Percentiles rank a stretch among this genome's conserved stretches.
Conservation (phyloP, 495 filamentous ascomycete species). For the Aspergillus funiculosus region DNA sequence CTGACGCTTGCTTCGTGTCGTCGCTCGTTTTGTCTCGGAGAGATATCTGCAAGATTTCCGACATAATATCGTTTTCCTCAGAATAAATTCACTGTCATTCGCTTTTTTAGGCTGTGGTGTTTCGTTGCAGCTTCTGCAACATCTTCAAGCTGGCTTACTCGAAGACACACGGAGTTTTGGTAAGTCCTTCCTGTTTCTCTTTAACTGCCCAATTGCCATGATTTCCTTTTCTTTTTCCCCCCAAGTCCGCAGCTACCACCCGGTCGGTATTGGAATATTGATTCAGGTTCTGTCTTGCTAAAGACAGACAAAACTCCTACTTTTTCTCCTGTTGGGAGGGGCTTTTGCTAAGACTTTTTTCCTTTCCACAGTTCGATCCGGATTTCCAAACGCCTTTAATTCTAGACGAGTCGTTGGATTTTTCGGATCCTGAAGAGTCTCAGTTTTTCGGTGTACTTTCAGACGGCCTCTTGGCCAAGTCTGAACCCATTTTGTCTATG, state of each 20-base stretch:
- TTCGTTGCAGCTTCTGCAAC: slow-evolving; percentile 47
- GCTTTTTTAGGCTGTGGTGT: slow-evolving; percentile 40
- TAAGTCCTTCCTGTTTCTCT: slow-evolving; percentile 35
- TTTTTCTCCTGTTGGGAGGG: slow-evolving; percentile 7
- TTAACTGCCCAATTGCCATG: slow-evolving; percentile 20
- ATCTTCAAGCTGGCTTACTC: slow-evolving; percentile 52
- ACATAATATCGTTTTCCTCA: slow-evolving; percentile 33
- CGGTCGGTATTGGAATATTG: slow-evolving; percentile 17
- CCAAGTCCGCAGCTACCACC: neutral
- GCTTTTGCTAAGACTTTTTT: slow-evolving; percentile 21
- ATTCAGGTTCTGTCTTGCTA: slow-evolving; percentile 10
- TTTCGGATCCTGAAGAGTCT: slow-evolving; percentile 47
- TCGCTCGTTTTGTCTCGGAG: slow-evolving; percentile 45
- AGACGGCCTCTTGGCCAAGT: slow-evolving; percentile 50
- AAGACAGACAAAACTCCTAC: neutral
- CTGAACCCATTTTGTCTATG: slow-evolving; percentile 50
- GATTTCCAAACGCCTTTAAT: slow-evolving; percentile 50
- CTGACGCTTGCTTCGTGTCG: slow-evolving; percentile 37
- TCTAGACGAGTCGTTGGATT: slow-evolving; percentile 48
- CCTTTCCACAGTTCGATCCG: slow-evolving; percentile 34
- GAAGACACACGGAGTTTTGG: slow-evolving; percentile 47
- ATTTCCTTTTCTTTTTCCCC: slow-evolving; percentile 12
- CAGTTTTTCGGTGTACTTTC: slow-evolving; percentile 41
- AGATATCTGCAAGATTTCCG: slow-evolving; percentile 31
- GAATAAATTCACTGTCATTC: slow-evolving; percentile 48